Percentiles rank a stretch among this genome's conserved stretches.
Conservation (phyloP, 148 eudicot species). For the Nyssa sinensis region DNA sequence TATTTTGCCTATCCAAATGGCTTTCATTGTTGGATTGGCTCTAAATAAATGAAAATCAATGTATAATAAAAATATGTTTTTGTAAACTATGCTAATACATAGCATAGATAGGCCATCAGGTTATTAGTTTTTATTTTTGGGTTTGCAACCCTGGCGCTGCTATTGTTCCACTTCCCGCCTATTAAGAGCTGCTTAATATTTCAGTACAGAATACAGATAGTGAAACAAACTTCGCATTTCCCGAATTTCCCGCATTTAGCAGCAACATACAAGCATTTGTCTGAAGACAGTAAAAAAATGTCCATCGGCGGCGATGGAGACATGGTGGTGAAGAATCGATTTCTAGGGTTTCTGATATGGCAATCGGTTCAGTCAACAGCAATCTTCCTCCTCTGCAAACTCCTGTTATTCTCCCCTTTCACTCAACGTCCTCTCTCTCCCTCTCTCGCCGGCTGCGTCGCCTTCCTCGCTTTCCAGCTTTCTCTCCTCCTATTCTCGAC, state of each 20-base stretch:
- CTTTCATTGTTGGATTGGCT: no score
- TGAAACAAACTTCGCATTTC: not conserved
- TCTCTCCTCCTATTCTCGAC: conserved; percentile 23
- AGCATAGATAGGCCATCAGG: no score
- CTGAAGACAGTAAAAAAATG: not conserved
- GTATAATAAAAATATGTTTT: no score
- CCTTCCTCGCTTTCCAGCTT: conserved; percentile 21
- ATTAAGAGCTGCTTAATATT: not conserved
- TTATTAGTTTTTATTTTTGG: no score
- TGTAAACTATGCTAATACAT: no score
- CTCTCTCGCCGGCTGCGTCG: conserved; percentile 26
- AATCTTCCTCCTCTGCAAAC: conserved; percentile 40
- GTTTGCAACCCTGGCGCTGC: not conserved
- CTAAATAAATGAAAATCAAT: no score
- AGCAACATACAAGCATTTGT: no score
- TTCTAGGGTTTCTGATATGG: conserved; percentile 75
- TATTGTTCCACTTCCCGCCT: not conserved
- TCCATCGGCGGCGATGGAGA: conserved; percentile 7
- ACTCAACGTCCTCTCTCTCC: conserved; percentile 29
- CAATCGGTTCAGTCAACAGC: conserved; percentile 55
- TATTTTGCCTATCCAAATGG: no score
- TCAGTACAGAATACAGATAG: not conserved
- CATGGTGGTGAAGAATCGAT: conserved; percentile 37
- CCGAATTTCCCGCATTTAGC: no score
- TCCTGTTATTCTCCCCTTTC: conserved; percentile 31